Conservation (phyloP, 495 filamentous ascomycete species). For the Monascus purpureus region DNA sequence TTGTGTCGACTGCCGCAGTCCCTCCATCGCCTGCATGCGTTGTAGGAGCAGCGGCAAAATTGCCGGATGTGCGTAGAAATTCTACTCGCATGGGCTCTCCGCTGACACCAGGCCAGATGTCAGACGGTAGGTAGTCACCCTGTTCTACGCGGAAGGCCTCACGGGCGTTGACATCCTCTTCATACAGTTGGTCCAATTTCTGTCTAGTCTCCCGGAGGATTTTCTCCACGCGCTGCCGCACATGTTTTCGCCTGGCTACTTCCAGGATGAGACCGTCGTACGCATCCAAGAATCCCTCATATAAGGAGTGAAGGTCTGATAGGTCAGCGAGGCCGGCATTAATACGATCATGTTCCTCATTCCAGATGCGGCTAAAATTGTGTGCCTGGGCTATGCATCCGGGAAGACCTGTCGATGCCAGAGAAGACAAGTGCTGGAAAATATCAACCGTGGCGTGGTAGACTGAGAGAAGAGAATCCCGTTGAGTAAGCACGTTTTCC, state of each 20-base stretch:
- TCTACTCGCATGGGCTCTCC: slow-evolving; percentile 44
- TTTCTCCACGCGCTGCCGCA: slow-evolving; percentile 57
- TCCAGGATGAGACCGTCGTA: slow-evolving; percentile 79
- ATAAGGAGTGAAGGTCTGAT: slow-evolving; percentile 56
- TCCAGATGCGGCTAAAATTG: slow-evolving; percentile 63
- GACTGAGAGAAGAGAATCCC: slow-evolving; percentile 32
- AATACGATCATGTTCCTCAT: slow-evolving; percentile 56
- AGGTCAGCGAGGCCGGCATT: slow-evolving; percentile 56
- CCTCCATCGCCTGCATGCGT: slow-evolving; percentile 1
- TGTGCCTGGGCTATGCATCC: slow-evolving; percentile 54
- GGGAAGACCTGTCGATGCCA: slow-evolving; percentile 46
- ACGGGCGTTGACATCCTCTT: slow-evolving; percentile 57
- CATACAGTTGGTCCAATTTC: slow-evolving; percentile 61
- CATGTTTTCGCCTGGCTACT: slow-evolving; percentile 53
- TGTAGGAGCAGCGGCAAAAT: slow-evolving; percentile 14
- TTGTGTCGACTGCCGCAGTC: neutral
- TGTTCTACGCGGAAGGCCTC: slow-evolving; percentile 70
- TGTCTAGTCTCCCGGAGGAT: slow-evolving; percentile 62
- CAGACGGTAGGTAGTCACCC: slow-evolving; percentile 73
- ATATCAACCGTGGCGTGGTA: slow-evolving; percentile 41
- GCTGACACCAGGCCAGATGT: slow-evolving; percentile 72
- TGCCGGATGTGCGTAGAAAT: slow-evolving; percentile 30
- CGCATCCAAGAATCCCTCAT: slow-evolving; percentile 67
- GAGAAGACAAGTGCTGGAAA: slow-evolving; percentile 51
- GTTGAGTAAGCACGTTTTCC: slow-evolving; percentile 42